Percentiles rank a stretch among this genome's conserved stretches.
Evolutionary conservation across 2,329 filamentous ascomycete species (phyloP).

Genomic region (Paecilomyces dactylethromorphus): DNA sequence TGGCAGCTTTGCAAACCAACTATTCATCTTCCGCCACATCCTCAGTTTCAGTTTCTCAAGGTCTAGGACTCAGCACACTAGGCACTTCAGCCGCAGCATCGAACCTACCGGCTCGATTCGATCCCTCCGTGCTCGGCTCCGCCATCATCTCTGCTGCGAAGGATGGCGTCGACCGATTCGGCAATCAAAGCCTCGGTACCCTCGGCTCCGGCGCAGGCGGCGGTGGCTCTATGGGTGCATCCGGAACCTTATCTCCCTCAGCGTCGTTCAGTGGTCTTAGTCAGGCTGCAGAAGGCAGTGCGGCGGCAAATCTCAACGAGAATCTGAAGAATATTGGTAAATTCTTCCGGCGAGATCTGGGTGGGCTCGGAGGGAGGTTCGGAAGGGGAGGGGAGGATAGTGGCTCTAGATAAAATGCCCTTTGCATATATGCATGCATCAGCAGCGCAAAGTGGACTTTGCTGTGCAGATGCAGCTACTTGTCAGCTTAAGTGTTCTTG

Average conservation of each 20-base stretch:
- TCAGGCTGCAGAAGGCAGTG: slow-evolving; percentile 17
- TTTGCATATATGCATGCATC: not conserved
- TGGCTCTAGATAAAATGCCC: slow-evolving; percentile 2
- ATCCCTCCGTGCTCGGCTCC: slow-evolving; percentile 75
- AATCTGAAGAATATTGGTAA: slow-evolving; percentile 94
- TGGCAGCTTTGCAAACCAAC: slow-evolving; percentile 54
- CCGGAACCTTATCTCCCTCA: slow-evolving; percentile 6
- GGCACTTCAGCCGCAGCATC: slow-evolving; percentile 36
- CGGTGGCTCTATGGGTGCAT: slow-evolving; percentile 19
- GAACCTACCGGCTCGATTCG: slow-evolving; percentile 58
- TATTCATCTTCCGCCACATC: slow-evolving; percentile 16
- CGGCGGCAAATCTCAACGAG: slow-evolving; percentile 74
- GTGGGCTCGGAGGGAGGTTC: slow-evolving; percentile 66
- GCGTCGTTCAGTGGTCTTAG: slow-evolving; percentile 12
- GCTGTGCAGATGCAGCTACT: not conserved
- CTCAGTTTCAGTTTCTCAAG: slow-evolving; percentile 36
- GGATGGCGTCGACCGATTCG: slow-evolving; percentile 74
- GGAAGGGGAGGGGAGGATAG: slow-evolving; percentile 40
- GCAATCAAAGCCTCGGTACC: slow-evolving; percentile 48
- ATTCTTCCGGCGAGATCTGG: slow-evolving; percentile 86
- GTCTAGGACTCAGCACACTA: slow-evolving; percentile 39
- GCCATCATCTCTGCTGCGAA: slow-evolving; percentile 82
- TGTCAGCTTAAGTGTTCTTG: not conserved
- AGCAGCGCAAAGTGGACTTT: not conserved
- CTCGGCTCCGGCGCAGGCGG: slow-evolving; percentile 24